These are phyloP conservation scores for Aspergillus floridensis DNA, from an alignment of 2,329 filamentous ascomycete species.

Conservation along the genomic window DNA sequence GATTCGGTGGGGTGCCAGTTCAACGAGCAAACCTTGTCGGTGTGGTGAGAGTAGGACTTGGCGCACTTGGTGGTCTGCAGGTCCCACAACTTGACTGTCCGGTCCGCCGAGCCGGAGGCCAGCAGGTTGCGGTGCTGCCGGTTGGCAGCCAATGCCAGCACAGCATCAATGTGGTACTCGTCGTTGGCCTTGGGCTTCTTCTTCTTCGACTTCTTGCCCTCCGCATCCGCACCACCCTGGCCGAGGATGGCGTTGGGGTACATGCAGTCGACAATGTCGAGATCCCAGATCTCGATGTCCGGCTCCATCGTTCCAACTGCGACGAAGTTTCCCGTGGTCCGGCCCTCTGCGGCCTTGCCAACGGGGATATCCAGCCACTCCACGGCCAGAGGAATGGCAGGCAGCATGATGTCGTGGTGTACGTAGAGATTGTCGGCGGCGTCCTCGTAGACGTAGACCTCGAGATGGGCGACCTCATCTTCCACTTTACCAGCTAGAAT, in stretches of 20 bases:
- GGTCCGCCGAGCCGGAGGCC: slow-evolving; percentile 91
- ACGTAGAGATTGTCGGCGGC: slow-evolving; percentile 95
- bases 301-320: slow-evolving; percentile 96
- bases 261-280: slow-evolving; percentile 95
- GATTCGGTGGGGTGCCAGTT: slow-evolving; percentile 89
- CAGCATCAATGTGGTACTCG: slow-evolving; percentile 88
- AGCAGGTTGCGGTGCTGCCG: slow-evolving; percentile 90
- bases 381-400: slow-evolving; percentile 88
- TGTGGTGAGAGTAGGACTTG: slow-evolving; percentile 93
- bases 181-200: slow-evolving; percentile 90
- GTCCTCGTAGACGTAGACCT: slow-evolving; percentile 97
- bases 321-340: slow-evolving; percentile 80
- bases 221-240: slow-evolving; percentile 56
- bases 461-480: slow-evolving; percentile 92
- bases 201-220: slow-evolving; percentile 67
- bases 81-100: slow-evolving; percentile 98
- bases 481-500: slow-evolving; percentile 91
- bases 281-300: slow-evolving; percentile 97
- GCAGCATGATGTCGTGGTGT: slow-evolving; percentile 98
- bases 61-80: slow-evolving; percentile 87
- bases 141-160: slow-evolving; percentile 88
- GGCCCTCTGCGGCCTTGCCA: slow-evolving; percentile 64
- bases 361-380: slow-evolving; percentile 97
- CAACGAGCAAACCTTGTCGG: slow-evolving; percentile 94
- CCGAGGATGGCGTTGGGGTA: slow-evolving; percentile 96